Evolutionary conservation across 2,329 filamentous ascomycete species (phyloP).

Genomic region (Sclerotinia borealis): DNA sequence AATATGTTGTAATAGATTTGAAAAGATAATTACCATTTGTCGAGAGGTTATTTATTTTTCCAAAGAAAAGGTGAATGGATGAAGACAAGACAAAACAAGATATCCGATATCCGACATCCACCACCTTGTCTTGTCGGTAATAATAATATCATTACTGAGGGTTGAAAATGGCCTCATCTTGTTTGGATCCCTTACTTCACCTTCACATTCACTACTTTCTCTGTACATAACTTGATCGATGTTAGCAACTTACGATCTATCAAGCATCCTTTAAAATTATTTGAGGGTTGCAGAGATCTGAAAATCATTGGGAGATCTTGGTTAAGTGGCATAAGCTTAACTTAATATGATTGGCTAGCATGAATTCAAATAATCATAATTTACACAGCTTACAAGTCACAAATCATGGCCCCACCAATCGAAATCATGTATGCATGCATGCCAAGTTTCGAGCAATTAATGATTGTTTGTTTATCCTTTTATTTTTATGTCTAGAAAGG

Average conservation of each 20-base stretch:
- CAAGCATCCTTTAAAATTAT: not conserved
- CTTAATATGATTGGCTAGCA: not conserved
- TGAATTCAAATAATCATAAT: not conserved
- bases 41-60: not conserved
- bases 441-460: not conserved
- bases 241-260: not conserved
- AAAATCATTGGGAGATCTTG: slow-evolving; percentile 1
- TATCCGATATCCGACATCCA: too few species aligned
- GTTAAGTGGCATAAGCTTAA: too few species aligned
- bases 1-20: not conserved
- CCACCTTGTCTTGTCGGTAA: too few species aligned
- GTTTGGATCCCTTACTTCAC: not conserved
- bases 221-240: too few species aligned
- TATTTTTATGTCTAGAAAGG: too few species aligned
- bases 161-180: not conserved
- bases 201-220: too few species aligned
- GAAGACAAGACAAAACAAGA: too few species aligned
- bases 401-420: not conserved
- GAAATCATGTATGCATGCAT: not conserved
- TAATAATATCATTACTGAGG: not conserved
- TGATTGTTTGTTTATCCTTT: too few species aligned
- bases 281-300: slow-evolving; percentile 2
- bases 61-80: too few species aligned
- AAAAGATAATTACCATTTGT: not conserved
- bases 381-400: too few species aligned